Evolutionary conservation across 805 yeast genomes (phyloP).

Genomic region (Priceomyces castillae): DNA sequence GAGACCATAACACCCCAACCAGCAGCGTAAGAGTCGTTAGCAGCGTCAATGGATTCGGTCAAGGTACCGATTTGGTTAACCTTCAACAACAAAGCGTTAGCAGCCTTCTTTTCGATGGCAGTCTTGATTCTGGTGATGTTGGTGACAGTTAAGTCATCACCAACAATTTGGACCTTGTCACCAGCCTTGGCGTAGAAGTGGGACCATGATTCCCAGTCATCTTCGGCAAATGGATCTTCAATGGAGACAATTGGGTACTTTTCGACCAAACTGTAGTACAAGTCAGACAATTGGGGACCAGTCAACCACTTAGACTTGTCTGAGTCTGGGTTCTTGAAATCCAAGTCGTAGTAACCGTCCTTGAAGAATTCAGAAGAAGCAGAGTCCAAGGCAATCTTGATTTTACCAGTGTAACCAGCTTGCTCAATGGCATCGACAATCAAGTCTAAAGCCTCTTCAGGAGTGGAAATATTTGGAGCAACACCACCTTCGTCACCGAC

Average conservation of each 20-base stretch:
- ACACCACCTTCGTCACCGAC: slow-evolving; percentile 99
- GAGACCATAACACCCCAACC: slow-evolving; percentile 99
- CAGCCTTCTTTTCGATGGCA: slow-evolving; percentile 96
- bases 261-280: slow-evolving; percentile 75
- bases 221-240: slow-evolving; percentile 99
- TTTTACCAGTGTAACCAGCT: slow-evolving; percentile 95
- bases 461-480: slow-evolving; percentile 94
- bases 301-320: slow-evolving; percentile 89
- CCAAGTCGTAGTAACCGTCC: slow-evolving; percentile 96
- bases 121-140: slow-evolving; percentile 92
- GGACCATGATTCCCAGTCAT: slow-evolving; percentile 98
- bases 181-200: slow-evolving; percentile 72
- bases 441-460: slow-evolving; percentile 96
- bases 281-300: slow-evolving; percentile 80
- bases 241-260: slow-evolving; percentile 97
- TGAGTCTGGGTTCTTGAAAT: slow-evolving; percentile 95
- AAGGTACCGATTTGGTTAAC: slow-evolving; percentile 98
- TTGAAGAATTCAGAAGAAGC: slow-evolving; percentile 98
- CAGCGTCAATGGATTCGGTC: slow-evolving; percentile 95
- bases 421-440: slow-evolving; percentile 82
- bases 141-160: slow-evolving; percentile 98
- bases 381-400: slow-evolving; percentile 90
- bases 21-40: slow-evolving; percentile 90
- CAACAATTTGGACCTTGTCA: slow-evolving; percentile 83
- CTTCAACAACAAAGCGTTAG: slow-evolving; percentile 91